Base-by-base conservation (phyloP, 2,329 filamentous ascomycete species). In the Curvularia spicifera region DNA sequence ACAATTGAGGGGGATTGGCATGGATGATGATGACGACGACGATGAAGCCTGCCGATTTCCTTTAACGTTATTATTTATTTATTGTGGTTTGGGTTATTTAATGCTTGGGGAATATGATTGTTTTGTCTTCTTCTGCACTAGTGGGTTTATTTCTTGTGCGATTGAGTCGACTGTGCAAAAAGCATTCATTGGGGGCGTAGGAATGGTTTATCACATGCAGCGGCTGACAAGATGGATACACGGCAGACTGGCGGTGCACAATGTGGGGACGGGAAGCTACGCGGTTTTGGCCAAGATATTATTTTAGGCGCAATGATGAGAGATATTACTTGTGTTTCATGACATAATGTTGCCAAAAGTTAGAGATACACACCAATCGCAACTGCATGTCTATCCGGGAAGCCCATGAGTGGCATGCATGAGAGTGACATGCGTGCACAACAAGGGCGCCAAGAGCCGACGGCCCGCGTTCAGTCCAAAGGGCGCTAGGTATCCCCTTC, bases 61-160 rank as follows among this genome's bases (percentile, higher is more conserved):
- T 26, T 26, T 37, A 22, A 26, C 40, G 35, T 37, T 46, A 31
- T 46, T 26, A 29, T 45, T 18, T 45, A 28, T 33, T 48, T 37
- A 35, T 26, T 48, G 15, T 35, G 29, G 45, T 49, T 50, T 52
- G 56, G 51, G 43, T 45, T 57, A 54, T 57, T 55, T 57, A 57
- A 57, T 57, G 55, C 55, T 57, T 57, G 50, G 55, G 44, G 33
- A 57, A 57, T 55, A 40, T 31, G 33, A 48, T 28, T 53, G 28
- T 42, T 57, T 53, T 53, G 26, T 37, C 33, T 55, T 44, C 31
- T 39, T 51, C 49, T 10, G 18, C 31, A 40, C 29, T 35, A 6
- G 10, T 29, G n/a, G 15, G 1, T 42, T 10, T 44, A 3, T 8
- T 13, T 18, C 42, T 18, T 40, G 6, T 26, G 12, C 33, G 7